A percentile compares a stretch with the other conserved stretches of the same genome.
Evolutionary conservation across 352 stramenopile genomes (phyloP).

Genomic region (Vaucheria bursata): DNA sequence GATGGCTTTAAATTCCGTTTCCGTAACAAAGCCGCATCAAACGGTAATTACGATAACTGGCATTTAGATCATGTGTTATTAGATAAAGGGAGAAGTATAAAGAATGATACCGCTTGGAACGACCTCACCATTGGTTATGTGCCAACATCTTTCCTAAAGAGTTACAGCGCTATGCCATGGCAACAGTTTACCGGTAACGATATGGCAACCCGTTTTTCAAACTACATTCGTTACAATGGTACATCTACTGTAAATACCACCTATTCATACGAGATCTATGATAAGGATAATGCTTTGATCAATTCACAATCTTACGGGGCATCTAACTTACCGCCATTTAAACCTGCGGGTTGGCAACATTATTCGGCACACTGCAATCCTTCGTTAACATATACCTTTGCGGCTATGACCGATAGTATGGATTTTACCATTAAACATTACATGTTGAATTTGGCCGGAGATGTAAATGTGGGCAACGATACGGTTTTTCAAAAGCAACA

Average conservation of each 20-base stretch:
- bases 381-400: not conserved
- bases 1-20: slow-evolving; percentile 3
- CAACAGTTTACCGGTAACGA: not conserved
- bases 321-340: not conserved
- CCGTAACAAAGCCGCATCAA: not conserved
- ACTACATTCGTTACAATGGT: not conserved
- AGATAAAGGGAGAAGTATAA: not conserved
- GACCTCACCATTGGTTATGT: not conserved
- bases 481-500: not conserved
- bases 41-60: not conserved
- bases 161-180: not conserved
- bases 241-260: not conserved
- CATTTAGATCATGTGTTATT: not conserved
- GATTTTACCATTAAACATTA: not conserved
- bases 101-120: not conserved
- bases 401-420: not conserved
- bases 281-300: not conserved
- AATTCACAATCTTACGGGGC: not conserved
- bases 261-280: not conserved
- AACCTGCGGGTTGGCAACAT: not conserved
- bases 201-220: not conserved
- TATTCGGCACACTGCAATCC: not conserved
- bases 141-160: not conserved
- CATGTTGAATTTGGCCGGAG: not conserved
- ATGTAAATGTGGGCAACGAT: too few relatives aligned